Evolutionary conservation across 2,329 filamentous ascomycete genomes (phyloP).

Genomic region (Myriosclerotinia duriaeana): DNA sequence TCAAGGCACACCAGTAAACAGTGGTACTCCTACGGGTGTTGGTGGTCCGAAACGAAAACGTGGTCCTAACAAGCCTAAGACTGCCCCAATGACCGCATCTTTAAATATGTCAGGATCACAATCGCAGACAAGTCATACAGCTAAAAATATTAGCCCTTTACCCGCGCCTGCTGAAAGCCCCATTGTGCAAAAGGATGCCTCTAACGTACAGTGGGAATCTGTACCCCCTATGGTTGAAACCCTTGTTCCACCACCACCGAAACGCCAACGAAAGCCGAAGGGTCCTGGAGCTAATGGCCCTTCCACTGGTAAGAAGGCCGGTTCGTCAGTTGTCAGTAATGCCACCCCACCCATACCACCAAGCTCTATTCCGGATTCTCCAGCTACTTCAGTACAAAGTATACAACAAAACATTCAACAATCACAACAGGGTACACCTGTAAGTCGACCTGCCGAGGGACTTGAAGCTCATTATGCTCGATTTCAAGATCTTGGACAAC

Average conservation of each 20-base stretch:
- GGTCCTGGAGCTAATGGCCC: constrained; percentile 35
- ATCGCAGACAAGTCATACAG: constrained; percentile 19
- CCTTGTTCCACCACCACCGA: constrained; percentile 42
- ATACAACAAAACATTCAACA: constrained; percentile 11
- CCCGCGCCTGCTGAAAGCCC: constrained; percentile 27
- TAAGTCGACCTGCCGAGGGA: constrained; percentile 39
- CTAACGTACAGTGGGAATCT: constrained; percentile 34
- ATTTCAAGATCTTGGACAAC: constrained; percentile 36
- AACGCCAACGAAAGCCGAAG: constrained; percentile 44
- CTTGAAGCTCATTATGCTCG: constrained; percentile 41
- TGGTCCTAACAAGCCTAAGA: constrained; percentile 35
- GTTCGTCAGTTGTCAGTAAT: constrained; percentile 34
- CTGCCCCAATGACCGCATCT: constrained; percentile 23
- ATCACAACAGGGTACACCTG: constrained; percentile 27
- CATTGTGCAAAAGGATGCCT: constrained; percentile 31
- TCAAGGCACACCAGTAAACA: constrained; percentile 31
- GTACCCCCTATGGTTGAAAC: constrained; percentile 30
- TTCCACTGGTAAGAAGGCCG: constrained; percentile 33
- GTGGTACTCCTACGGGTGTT: constrained; percentile 26
- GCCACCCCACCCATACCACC: constrained; percentile 37
- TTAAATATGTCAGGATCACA: constrained; percentile 25
- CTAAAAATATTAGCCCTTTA: constrained; percentile 20
- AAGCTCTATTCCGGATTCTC: constrained; percentile 38
- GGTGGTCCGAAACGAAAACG: constrained; percentile 35
- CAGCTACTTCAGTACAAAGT: constrained; percentile 32